These are phyloP conservation scores for Holtermannia corniformis DNA, from an alignment of 768 basidiomycete species.

Conservation along the genomic window DNA sequence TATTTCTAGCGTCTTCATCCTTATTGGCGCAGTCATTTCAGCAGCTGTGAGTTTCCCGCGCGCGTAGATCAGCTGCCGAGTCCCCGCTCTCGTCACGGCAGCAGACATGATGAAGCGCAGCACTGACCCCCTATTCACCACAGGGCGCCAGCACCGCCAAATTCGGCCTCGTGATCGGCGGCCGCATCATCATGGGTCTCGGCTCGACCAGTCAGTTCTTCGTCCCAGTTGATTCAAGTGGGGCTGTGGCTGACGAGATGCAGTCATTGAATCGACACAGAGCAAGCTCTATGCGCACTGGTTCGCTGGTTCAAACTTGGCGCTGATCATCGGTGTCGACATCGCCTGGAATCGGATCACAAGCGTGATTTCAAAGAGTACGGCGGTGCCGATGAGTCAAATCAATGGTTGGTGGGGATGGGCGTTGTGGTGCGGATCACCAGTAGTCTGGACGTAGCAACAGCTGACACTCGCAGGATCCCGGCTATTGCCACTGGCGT, in stretches of 20 bases:
- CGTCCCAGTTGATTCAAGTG: neutral
- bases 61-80: neutral
- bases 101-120: too few species aligned
- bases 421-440: slow-evolving; percentile 31
- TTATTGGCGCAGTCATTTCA: slow-evolving; percentile 27
- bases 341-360: slow-evolving; percentile 34
- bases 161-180: slow-evolving; percentile 24
- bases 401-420: slow-evolving; percentile 38
- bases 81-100: too few species aligned
- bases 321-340: slow-evolving; percentile 33
- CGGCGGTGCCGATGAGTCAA: slow-evolving; percentile 33
- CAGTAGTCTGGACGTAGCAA: neutral
- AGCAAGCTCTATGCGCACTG: slow-evolving; percentile 37
- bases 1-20: slow-evolving; percentile 25
- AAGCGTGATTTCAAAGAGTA: slow-evolving; percentile 19
- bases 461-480: slow-evolving; percentile 18
- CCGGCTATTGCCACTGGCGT: slow-evolving; percentile 27
- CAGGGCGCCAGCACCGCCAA: slow-evolving; percentile 18
- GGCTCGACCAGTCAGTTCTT: slow-evolving; percentile 27
- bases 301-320: slow-evolving; percentile 24
- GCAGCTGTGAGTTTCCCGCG: slow-evolving; percentile 13
- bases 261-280: slow-evolving; percentile 36
- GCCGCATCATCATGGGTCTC: slow-evolving; percentile 35
- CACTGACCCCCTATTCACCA: neutral
- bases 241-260: neutral